These are phyloP conservation scores for Fusarium nelsonii DNA, from an alignment of 2,329 filamentous ascomycete genomes.

Conservation along the genomic window DNA sequence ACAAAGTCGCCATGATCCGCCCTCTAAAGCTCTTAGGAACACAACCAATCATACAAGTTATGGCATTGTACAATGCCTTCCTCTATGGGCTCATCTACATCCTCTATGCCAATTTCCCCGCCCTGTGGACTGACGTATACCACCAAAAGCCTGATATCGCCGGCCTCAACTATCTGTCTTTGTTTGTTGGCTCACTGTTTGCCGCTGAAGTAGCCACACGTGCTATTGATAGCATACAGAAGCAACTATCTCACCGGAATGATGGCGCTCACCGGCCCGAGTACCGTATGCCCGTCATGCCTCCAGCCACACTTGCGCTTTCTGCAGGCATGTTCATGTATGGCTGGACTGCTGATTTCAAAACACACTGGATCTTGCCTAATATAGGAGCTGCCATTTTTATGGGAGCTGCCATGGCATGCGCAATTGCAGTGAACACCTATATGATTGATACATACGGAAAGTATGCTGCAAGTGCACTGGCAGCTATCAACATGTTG, in stretches of 20 bases:
- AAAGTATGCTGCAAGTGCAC: constrained; percentile 18
- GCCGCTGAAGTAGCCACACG: neutral
- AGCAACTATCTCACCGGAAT: neutral
- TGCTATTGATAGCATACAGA: neutral
- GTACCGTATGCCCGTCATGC: neutral
- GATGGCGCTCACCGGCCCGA: neutral
- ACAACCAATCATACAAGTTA: neutral
- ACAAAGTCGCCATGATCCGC: neutral
- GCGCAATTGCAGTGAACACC: constrained; percentile 9
- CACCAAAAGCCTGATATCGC: neutral
- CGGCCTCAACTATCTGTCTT: neutral
- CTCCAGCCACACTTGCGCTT: constrained; percentile 12
- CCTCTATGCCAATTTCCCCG: neutral
- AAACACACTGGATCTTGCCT: constrained; percentile 27
- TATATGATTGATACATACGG: constrained; percentile 26
- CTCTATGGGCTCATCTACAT: neutral
- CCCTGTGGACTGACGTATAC: neutral
- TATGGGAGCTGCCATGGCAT: constrained; percentile 1
- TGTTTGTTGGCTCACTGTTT: neutral
- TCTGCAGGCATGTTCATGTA: constrained; percentile 7
- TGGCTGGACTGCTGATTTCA: constrained; percentile 16
- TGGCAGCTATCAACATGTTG: constrained; percentile 20
- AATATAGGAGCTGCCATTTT: constrained; percentile 11
- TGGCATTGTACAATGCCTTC: neutral
- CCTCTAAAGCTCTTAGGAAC: neutral